phyloP scores from a whole-genome alignment of 2,329 filamentous ascomycete species.

The Colletotrichum simmondsii region DNA sequence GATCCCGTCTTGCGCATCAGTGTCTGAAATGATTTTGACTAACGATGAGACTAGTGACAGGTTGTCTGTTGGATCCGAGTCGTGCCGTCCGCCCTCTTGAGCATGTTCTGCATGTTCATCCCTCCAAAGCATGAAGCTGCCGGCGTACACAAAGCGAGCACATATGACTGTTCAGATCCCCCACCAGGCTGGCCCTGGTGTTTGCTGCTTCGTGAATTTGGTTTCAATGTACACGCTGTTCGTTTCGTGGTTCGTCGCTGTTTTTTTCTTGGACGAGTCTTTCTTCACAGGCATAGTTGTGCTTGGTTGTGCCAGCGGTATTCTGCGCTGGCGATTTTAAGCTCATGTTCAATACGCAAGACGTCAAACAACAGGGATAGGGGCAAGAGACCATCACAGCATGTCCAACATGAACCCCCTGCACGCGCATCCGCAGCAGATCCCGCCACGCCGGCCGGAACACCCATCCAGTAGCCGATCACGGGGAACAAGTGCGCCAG shows the following conservation, averaged over 20 bases:
- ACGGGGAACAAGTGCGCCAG: background rate
- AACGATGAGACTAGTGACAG: slow-evolving; percentile 26
- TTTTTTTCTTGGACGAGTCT: background rate
- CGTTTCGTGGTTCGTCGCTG: background rate
- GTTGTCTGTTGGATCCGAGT: slow-evolving; percentile 13
- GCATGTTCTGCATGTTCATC: slow-evolving; percentile 2
- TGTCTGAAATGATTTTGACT: slow-evolving; percentile 23
- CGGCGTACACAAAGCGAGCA: background rate
- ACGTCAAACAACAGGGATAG: background rate
- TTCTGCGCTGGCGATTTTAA: background rate
- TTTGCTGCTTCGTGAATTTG: background rate
- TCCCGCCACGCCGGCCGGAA: slow-evolving; percentile 2
- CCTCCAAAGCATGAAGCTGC: slow-evolving; percentile 11
- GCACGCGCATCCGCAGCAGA: slow-evolving; percentile 3
- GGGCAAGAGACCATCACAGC: background rate
- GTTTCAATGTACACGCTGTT: background rate
- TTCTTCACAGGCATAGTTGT: background rate
- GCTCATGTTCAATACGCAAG: background rate
- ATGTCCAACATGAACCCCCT: slow-evolving; percentile 15
- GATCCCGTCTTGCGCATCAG: slow-evolving; percentile 22
- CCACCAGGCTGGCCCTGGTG: background rate
- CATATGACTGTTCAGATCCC: slow-evolving; percentile 21
- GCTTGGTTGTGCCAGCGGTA: background rate
- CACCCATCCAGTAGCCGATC: background rate
- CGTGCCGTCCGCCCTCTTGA: slow-evolving; percentile 4